These are phyloP conservation scores for Pelagomonas calceolata DNA, from an alignment of 108 stramenopile species.

Conservation along the genomic window DNA sequence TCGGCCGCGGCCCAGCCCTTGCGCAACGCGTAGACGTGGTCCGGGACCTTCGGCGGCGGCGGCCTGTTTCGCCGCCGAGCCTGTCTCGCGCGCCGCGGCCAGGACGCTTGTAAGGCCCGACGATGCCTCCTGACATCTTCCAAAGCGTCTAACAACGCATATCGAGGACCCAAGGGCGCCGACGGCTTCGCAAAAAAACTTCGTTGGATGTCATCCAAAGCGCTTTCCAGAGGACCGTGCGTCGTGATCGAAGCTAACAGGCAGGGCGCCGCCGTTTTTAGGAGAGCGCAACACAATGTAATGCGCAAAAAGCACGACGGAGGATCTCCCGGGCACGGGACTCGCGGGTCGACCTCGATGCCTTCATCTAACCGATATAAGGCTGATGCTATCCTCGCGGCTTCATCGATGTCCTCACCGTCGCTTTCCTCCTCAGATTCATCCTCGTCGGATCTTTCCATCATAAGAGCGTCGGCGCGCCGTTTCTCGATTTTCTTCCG, in stretches of 20 bases:
- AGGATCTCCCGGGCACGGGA: conserved; percentile 60
- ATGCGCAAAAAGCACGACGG: conserved; percentile 70
- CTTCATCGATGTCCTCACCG: neutral
- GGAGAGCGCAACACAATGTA: conserved; percentile 66
- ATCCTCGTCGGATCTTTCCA: neutral
- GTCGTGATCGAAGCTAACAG: conserved; percentile 40
- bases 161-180: neutral
- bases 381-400: too few species aligned
- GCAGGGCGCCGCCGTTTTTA: conserved; percentile 57
- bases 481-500: neutral
- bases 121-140: neutral
- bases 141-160: neutral
- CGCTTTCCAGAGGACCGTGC: conserved; percentile 7
- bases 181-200: neutral
- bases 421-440: neutral
- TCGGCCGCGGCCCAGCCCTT: neutral
- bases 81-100: too few species aligned
- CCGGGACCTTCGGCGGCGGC: neutral
- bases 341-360: conserved; percentile 77
- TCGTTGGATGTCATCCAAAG: conserved; percentile 16
- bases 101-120: neutral
- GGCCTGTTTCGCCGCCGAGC: neutral
- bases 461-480: neutral
- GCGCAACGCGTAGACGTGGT: neutral
- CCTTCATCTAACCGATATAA: conserved; percentile 48